Base-by-base conservation (phyloP, 2,329 filamentous ascomycete species). In the Ampelomyces quisqualis region DNA sequence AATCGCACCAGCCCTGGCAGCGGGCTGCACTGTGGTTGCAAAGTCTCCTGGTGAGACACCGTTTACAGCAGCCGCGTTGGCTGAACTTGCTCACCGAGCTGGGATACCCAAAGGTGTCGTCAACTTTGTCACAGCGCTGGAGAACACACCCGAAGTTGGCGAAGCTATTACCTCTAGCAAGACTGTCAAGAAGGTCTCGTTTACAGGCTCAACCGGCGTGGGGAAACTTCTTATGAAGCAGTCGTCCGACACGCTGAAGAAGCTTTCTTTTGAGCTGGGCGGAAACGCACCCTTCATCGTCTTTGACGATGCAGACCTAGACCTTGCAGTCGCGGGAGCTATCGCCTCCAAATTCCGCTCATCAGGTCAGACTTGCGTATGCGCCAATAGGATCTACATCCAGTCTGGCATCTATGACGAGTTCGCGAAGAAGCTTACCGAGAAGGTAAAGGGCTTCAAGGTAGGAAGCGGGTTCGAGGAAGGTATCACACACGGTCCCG, bases 211-310 rank as follows among this genome's bases (percentile, higher is more conserved):
- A 22, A 84, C 81, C 1, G 74, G 75, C 30, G 81, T 84, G 3
- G 81, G 81, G 17, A 82, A 78, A 53, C 71, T 96, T 72, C 80
- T 98, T 39, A 95, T 96, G 90, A 86, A 87, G 73, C 90, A 96
- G 70, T 85, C 86, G 8, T 81, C 90, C 0, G 78, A 80, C 27
- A 95, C 90, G 0, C 73, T 89, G 19, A 97, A 97, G 78, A 88
- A 88, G 64, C 75, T 88, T 1, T 93, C 88, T 0, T 86, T 95
- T 67, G 91, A 97, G 67, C 84, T 97, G 1, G 91, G 91, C 39
- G 93, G 91, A 33, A 97, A 97, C 67, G 88, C 91, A 0, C 91
- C 91, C 1, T 95, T 96, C 66, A 96, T 97, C 53, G 89, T 97
- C 22, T 97, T 97, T 62, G 90, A 97, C 61, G 91, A 97, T 61